Evolutionary conservation across 1,284 basidiomycete species (phyloP).

Genomic region (Erythrobasidium hasegawianum): DNA sequence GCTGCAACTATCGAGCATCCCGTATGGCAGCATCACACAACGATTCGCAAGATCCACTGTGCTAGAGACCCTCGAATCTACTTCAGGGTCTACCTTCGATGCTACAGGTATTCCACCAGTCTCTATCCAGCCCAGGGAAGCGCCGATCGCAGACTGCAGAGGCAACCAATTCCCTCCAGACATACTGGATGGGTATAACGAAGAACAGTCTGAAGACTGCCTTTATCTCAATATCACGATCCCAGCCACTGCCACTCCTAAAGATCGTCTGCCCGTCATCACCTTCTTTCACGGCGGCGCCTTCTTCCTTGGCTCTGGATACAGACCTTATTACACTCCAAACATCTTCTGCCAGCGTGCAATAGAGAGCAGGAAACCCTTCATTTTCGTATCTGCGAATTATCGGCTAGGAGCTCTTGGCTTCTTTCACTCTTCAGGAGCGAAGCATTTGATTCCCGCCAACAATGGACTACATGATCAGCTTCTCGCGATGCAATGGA

Average conservation of each 20-base stretch:
- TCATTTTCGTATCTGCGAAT: not conserved
- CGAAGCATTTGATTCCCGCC: not conserved
- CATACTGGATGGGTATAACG: not conserved
- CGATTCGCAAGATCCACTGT: no score
- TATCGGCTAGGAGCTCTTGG: slow-evolving; percentile 21
- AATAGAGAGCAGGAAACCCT: no score
- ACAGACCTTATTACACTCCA: not conserved
- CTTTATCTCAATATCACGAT: not conserved
- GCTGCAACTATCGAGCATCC: no score
- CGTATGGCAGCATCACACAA: not conserved
- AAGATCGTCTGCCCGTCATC: not conserved
- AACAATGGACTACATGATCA: slow-evolving; percentile 25
- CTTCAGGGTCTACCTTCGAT: not conserved
- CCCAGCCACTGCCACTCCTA: not conserved
- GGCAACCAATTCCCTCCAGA: not conserved
- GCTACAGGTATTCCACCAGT: not conserved
- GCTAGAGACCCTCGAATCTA: no score
- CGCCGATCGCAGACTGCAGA: not conserved
- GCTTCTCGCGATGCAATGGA: slow-evolving; percentile 18
- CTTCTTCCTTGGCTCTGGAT: not conserved
- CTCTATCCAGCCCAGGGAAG: not conserved
- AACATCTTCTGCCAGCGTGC: no score
- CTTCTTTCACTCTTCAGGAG: slow-evolving; percentile 8
- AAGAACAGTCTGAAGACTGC: not conserved
- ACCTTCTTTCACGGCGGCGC: not conserved